Conservation (phyloP, 2,329 filamentous ascomycete species). For the Phialophora chinensis region DNA sequence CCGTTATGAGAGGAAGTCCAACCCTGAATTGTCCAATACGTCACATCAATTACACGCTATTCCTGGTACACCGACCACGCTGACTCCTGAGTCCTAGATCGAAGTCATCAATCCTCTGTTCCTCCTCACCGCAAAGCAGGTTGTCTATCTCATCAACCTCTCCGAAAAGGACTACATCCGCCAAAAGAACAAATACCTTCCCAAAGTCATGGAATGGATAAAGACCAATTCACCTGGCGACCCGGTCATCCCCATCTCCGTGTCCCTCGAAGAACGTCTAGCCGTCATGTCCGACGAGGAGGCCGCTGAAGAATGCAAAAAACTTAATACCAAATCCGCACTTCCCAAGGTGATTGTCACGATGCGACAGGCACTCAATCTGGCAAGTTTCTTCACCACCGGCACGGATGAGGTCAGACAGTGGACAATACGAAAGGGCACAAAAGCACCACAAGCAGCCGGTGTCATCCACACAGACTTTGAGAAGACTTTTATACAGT, state of each 20-base stretch:
- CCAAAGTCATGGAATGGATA: conserved; percentile 93
- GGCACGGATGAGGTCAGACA: conserved; percentile 95
- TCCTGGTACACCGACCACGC: conserved; percentile 29
- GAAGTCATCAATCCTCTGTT: conserved; percentile 97
- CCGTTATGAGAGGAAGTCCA: conserved; percentile 84
- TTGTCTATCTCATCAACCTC: conserved; percentile 95
- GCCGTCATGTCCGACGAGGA: conserved; percentile 78
- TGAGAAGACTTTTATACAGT: conserved; percentile 99
- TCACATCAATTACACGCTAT: conserved; percentile 16
- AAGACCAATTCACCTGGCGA: conserved; percentile 87
- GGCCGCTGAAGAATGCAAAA: conserved; percentile 84
- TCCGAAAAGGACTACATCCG: conserved; percentile 96
- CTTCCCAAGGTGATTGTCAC: conserved; percentile 89
- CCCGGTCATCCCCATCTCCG: conserved; percentile 90
- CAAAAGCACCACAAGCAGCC: conserved; percentile 95
- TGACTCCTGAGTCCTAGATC: conserved; percentile 63
- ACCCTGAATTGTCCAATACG: conserved; percentile 62
- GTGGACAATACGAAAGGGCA: conserved; percentile 96
- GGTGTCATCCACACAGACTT: conserved; percentile 99
- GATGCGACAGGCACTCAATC: conserved; percentile 90
- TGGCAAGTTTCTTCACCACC: conserved; percentile 96
- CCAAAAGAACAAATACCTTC: conserved; percentile 99
- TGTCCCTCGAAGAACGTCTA: conserved; percentile 90
- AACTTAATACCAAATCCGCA: conserved; percentile 80
- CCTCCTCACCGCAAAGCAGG: conserved; percentile 93